A percentile compares a stretch with the other conserved stretches of the same genome.
Evolutionary conservation across 2,329 filamentous ascomycete genomes (phyloP).

Genomic region (Aspergillus spinulosporus): DNA sequence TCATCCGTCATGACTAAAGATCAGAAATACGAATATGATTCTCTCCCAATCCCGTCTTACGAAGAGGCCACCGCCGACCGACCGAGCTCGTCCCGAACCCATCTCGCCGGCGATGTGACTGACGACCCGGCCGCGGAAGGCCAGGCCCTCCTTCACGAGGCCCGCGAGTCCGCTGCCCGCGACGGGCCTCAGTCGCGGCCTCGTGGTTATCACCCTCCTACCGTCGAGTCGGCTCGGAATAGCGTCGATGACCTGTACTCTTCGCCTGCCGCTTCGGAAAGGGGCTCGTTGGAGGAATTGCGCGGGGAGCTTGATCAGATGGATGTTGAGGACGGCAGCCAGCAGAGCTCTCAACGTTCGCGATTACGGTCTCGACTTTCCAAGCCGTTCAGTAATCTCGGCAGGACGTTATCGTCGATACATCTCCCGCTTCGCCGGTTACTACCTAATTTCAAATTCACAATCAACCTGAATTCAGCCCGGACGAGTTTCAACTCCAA

Average conservation of each 20-base stretch:
- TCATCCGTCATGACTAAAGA: constrained; percentile 46
- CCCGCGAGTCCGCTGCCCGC: constrained; percentile 41
- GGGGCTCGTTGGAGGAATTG: constrained; percentile 62
- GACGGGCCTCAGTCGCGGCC: constrained; percentile 46
- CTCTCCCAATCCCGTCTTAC: constrained; percentile 76
- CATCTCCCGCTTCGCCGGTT: constrained; percentile 53
- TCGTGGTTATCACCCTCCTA: constrained; percentile 72
- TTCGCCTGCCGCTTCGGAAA: constrained; percentile 54
- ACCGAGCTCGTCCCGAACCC: constrained; percentile 51
- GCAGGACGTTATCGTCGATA: constrained; percentile 59
- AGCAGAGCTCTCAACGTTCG: constrained; percentile 34
- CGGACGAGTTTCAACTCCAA: constrained; percentile 46
- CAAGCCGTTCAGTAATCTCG: constrained; percentile 58
- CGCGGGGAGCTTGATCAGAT: constrained; percentile 85
- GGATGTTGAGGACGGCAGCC: constrained; percentile 71
- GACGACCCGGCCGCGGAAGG: constrained; percentile 66
- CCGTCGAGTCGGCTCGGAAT: constrained; percentile 75
- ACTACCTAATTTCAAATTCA: constrained; percentile 44
- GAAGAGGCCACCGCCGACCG: constrained; percentile 72
- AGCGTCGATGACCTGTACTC: constrained; percentile 59
- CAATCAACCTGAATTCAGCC: constrained; percentile 40
- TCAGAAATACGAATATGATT: constrained; percentile 60
- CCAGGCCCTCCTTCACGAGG: constrained; percentile 69
- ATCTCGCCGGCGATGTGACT: constrained; percentile 60
- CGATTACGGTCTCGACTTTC: constrained; percentile 53